Percentiles rank a stretch among this genome's conserved stretches.
phyloP scores from a whole-genome alignment of 176 grass and related monocot genomes.

The Oryza meridionalis region DNA sequence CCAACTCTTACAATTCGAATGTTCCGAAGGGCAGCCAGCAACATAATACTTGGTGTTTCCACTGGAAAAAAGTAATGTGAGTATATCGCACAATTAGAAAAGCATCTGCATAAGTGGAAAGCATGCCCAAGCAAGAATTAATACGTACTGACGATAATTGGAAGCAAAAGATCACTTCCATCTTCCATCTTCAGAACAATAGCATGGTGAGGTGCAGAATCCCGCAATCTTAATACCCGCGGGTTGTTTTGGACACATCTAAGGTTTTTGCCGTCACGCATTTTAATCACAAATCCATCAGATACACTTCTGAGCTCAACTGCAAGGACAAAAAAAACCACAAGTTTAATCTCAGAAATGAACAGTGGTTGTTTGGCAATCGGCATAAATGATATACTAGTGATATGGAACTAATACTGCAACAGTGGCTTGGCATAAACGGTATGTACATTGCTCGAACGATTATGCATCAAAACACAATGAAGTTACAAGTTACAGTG shows the following conservation, averaged over 20 bases:
- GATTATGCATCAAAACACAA: not conserved
- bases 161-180: slow-evolving; percentile 86
- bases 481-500: not conserved
- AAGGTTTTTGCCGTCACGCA: slow-evolving; percentile 82
- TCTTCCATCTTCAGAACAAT: slow-evolving; percentile 98
- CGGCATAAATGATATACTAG: not conserved
- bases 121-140: not conserved
- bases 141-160: slow-evolving; percentile 90
- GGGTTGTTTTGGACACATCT: slow-evolving; percentile 83
- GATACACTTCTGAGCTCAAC: slow-evolving; percentile 87
- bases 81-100: slow-evolving; percentile 30
- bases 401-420: not conserved
- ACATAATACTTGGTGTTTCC: slow-evolving; percentile 89
- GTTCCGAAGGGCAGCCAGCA: slow-evolving; percentile 85
- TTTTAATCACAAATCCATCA: slow-evolving; percentile 86
- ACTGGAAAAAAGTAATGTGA: slow-evolving; percentile 51
- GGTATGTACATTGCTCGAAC: not conserved
- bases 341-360: not conserved
- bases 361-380: not conserved
- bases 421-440: not conserved
- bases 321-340: slow-evolving; percentile 42
- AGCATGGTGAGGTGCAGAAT: slow-evolving; percentile 79
- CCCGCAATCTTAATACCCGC: slow-evolving; percentile 64
- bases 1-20: slow-evolving; percentile 70
- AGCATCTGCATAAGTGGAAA: not conserved